Percentiles rank a stretch among this genome's conserved stretches.
Evolutionary conservation across 768 basidiomycete species (phyloP).

Genomic region (Lactarius deliciosus): DNA sequence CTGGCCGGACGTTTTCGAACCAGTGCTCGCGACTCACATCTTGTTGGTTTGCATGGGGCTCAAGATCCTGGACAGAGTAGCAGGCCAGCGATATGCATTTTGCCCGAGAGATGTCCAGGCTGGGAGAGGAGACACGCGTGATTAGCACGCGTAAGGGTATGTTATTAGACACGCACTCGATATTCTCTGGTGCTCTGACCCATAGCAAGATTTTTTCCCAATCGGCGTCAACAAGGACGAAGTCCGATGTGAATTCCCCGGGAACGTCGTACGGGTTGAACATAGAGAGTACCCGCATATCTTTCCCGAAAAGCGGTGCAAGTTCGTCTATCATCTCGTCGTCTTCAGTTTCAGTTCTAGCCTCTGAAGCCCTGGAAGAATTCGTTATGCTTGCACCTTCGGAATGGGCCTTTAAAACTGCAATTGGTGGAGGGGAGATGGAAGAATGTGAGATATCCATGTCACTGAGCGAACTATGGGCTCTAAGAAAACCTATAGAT

Average conservation of each 20-base stretch:
- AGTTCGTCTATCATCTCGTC: constrained; percentile 25
- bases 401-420: constrained; percentile 1
- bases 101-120: constrained; percentile 16
- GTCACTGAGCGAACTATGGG: neutral
- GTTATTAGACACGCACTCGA: constrained; percentile 10
- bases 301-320: constrained; percentile 20
- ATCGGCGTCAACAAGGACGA: constrained; percentile 1
- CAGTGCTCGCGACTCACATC: constrained; percentile 14
- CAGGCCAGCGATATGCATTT: constrained; percentile 20
- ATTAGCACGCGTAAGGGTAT: neutral
- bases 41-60: constrained; percentile 7
- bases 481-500: neutral
- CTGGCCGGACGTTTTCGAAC: constrained; percentile 24
- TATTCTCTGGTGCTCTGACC: constrained; percentile 10
- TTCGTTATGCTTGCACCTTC: constrained; percentile 4
- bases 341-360: constrained; percentile 8
- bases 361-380: constrained; percentile 1
- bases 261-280: constrained; percentile 4
- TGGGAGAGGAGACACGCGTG: neutral
- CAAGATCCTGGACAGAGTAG: constrained; percentile 16
- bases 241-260: constrained; percentile 12
- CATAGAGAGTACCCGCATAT: constrained; percentile 24
- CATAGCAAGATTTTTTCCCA: constrained; percentile 20
- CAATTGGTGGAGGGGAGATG: constrained; percentile 17
- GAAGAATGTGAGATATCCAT: constrained; percentile 13